Conservation (phyloP, 768 basidiomycete species). For the Kwoniella europaea region DNA sequence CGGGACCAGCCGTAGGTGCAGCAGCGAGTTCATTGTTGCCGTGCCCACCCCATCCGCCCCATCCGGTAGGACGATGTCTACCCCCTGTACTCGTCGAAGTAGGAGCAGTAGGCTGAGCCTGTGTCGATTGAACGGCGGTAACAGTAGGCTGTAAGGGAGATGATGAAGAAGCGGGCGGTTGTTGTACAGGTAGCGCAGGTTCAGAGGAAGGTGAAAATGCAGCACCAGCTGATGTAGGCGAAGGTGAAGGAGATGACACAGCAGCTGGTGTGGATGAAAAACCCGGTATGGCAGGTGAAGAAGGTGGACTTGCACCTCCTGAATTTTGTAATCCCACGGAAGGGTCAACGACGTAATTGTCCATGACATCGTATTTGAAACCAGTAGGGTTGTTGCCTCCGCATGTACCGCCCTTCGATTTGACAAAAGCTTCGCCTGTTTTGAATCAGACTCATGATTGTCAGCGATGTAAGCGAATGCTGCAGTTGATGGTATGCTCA, state of each 20-base stretch:
- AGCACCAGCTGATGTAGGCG: neutral
- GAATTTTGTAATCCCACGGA: constrained; percentile 5
- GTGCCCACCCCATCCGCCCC: neutral
- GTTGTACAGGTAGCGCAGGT: constrained; percentile 1
- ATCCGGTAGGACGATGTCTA: neutral
- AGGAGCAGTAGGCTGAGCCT: neutral
- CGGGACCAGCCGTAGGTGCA: neutral
- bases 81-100: neutral
- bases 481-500: constrained; percentile 6
- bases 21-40: neutral
- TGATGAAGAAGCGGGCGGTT: neutral
- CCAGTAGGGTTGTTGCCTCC: constrained; percentile 35
- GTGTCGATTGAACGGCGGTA: neutral
- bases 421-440: constrained; percentile 29
- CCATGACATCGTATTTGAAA: constrained; percentile 27
- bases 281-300: neutral
- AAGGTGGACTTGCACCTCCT: neutral
- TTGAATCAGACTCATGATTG: too few species aligned
- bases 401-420: constrained; percentile 36
- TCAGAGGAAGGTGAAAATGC: neutral
- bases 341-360: constrained; percentile 30
- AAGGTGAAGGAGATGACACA: neutral
- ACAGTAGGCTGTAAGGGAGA: neutral
- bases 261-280: neutral
- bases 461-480: neutral